Base-by-base conservation (phyloP, 2,329 filamentous ascomycete species). In the Rutstroemia sp. region DNA sequence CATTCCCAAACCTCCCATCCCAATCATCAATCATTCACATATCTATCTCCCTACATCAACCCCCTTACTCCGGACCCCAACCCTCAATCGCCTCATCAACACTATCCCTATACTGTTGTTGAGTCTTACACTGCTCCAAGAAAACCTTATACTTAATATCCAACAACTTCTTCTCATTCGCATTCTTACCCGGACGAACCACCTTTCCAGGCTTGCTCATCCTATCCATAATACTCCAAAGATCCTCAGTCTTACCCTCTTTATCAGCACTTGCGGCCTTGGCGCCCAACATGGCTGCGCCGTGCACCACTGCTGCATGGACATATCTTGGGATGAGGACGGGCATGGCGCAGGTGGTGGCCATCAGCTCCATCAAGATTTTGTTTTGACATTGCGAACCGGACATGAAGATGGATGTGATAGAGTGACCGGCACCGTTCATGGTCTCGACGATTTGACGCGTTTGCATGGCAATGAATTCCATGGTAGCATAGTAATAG, bases 211-310 rank as follows among this genome's bases (percentile, higher is more conserved):
- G 87, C 78, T 96, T 96, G 75, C 89, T 95, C 86, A 96, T 94
- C 56, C 91, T 83, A 71, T 95, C 89, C 94, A 99, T 99, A 70
- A 99, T 96, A 64, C 84, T 82, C 94, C 94, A 99, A 60, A 99
- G 76, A 42, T 87, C 82, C 75, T 96, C 92, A 0, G 88, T 92
- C 66, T 86, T 85, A 46, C 89, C 89, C 9, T 88, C 79, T 40
- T 79, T 78, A 67, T 88, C 85, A 34, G 87, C 87, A 65, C 87
- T 94, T 6, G 92, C 94, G n/a, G 94, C 94, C 74, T 97, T 97
- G 57, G 91, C 94, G 40, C 94, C 94, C 23, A 99, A 79, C 92
- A 99, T 99, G 57, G 94, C 94, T 7, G 94, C 94, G n/a, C 94
- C 94, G 69, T 97, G 92, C 25, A 96, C 92, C 6, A 99, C 94